Base-by-base conservation (phyloP, 1,284 basidiomycete species). In the Singerocomus inundabilis region DNA sequence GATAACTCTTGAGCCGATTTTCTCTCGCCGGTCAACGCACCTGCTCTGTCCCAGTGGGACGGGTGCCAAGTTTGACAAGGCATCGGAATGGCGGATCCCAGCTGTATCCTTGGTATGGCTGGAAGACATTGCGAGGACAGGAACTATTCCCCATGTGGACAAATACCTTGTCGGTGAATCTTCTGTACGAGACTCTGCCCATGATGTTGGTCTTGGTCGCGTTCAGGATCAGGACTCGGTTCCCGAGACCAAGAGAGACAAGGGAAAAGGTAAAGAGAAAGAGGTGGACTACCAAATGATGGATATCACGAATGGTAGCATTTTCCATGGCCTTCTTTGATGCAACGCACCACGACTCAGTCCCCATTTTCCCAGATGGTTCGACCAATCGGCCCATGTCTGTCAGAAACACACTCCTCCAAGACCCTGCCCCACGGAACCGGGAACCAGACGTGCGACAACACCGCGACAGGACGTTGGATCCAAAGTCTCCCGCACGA, bases 61-160 rank as follows among this genome's bases (percentile, higher is more conserved):
- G 0, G 90, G 90, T 11, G 69, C 74, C 13, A 92, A 92, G 61
- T 87, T 78, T 45, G 77, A 81, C n/a, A 88, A 84, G 61, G 89
- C 89, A 4, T 57, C 65, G 36, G 80, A 88, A 57, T 91, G 90
- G 88, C 72, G 71, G 5, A 78, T 84, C 7, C 79, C 81, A 0
- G 77, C 87, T 13, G 72, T 88, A 12, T 73, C 75, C 39, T 71
- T 84, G 67, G 64, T 67, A 10, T 91, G 86, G 85, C 61, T 92
- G n/a, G 72, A 71, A 6, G 67, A 68, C 2, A 75, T 87, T 51
- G 79, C 76, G 13, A 67, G 57, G 31, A 71, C 62, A 0, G 85
- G 84, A 0, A 44, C 40, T 6, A 63, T 87, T 40, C 76, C 75
- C 4, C 26, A 8, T 11, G 43, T 55, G 26, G 39, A 55, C 25